Percentiles rank a stretch among this genome's conserved stretches.
Conservation (phyloP, 768 basidiomycete genomes). For the Lyophyllum shimeji region DNA sequence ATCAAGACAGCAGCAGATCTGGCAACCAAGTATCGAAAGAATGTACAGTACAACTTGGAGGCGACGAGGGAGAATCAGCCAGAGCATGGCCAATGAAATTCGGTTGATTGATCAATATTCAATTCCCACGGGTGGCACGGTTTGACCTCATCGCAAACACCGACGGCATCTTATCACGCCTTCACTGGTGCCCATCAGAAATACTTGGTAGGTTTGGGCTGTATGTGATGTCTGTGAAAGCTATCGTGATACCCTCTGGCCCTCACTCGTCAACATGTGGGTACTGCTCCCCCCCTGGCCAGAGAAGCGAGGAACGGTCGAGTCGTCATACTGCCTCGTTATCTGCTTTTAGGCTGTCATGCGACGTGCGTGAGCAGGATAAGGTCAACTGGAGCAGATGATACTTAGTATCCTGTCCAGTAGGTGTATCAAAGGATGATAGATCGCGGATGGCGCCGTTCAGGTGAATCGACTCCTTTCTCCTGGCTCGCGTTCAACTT, state of each 20-base stretch:
- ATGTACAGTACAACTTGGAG: conserved; percentile 90
- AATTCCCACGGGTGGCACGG: background rate
- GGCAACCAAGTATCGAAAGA: conserved; percentile 85
- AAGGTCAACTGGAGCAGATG: background rate
- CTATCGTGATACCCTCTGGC: conserved; percentile 37
- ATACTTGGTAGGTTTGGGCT: background rate
- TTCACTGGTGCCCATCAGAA: background rate
- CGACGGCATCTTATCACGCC: background rate
- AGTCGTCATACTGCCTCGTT: conserved; percentile 50
- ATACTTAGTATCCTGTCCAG: background rate
- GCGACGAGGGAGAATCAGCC: conserved; percentile 51
- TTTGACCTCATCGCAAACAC: background rate
- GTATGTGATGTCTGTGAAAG: conserved; percentile 21
- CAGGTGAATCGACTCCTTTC: conserved; percentile 39
- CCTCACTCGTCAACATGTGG: conserved; percentile 52
- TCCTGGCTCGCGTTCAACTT: background rate
- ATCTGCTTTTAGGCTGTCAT: conserved; percentile 50
- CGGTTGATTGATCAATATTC: background rate
- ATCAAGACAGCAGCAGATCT: conserved; percentile 83
- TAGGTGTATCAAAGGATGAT: conserved; percentile 84
- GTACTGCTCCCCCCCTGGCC: conserved; percentile 62
- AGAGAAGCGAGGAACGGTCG: conserved; percentile 39
- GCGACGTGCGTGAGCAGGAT: conserved; percentile 20
- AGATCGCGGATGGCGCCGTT: conserved; percentile 82
- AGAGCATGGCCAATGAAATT: background rate